Conservation (phyloP, 140 eudicot genomes). For the Bidens hawaiensis region DNA sequence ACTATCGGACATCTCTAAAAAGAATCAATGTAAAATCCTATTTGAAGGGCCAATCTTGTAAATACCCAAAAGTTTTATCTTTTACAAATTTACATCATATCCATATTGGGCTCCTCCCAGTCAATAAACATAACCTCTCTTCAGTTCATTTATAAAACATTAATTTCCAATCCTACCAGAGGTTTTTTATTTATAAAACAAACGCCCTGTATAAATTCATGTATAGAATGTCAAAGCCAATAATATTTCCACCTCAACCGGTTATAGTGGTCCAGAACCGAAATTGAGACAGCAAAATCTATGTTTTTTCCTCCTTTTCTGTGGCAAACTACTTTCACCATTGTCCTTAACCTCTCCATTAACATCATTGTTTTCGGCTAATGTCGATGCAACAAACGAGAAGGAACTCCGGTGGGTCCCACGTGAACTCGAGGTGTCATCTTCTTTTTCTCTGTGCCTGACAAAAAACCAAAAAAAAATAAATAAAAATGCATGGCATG, state of each 20-base stretch:
- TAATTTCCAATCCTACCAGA: not conserved
- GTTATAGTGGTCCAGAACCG: conserved; percentile 16
- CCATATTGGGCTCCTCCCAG: not conserved
- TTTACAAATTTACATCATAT: conserved; percentile 11
- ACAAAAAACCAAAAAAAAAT: no score
- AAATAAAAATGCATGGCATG: not conserved
- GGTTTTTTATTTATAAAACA: conserved; percentile 8
- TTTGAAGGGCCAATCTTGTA: conserved; percentile 6
- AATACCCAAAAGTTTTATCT: conserved; percentile 11
- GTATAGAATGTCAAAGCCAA: conserved; percentile 7
- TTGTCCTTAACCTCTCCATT: conserved; percentile 17
- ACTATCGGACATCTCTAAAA: not conserved
- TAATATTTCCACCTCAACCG: conserved; percentile 19
- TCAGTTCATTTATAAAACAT: not conserved
- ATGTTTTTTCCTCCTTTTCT: conserved; percentile 28
- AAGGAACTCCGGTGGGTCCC: conserved; percentile 31
- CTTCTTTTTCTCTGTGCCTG: conserved; percentile 23
- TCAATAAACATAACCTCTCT: not conserved
- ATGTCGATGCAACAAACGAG: conserved; percentile 17
- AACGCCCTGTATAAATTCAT: conserved; percentile 7
- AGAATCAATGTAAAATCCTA: not conserved
- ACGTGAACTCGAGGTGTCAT: conserved; percentile 19
- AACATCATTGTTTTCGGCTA: conserved; percentile 18
- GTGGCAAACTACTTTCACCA: conserved; percentile 14
- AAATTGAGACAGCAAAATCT: conserved; percentile 53